Conservation (phyloP, 768 basidiomycete genomes). For the Boletus tylopilopsis region DNA sequence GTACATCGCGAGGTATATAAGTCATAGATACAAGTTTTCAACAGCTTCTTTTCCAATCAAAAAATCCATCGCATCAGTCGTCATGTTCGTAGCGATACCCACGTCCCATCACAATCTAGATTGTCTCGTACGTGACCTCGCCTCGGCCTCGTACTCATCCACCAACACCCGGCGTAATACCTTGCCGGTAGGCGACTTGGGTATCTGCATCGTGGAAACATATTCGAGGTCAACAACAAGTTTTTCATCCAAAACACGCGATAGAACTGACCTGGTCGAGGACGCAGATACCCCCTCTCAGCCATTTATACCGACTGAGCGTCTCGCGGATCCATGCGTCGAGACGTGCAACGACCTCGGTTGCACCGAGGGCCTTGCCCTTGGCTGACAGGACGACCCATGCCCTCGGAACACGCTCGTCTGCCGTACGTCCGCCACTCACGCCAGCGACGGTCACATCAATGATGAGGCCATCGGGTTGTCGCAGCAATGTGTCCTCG, state of each 20-base stretch:
- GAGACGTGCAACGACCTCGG: slow-evolving; percentile 41
- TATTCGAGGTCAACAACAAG: not conserved
- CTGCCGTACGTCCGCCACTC: slow-evolving; percentile 60
- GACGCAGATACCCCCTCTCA: slow-evolving; percentile 67
- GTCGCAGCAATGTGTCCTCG: slow-evolving; percentile 58
- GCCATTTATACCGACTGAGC: slow-evolving; percentile 73
- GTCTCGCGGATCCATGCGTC: slow-evolving; percentile 59
- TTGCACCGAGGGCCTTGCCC: slow-evolving; percentile 49
- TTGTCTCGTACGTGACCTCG: slow-evolving; percentile 14
- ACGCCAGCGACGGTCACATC: slow-evolving; percentile 77
- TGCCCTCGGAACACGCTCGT: slow-evolving; percentile 74
- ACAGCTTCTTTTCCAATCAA: too few relatives aligned
- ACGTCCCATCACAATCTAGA: slow-evolving; percentile 21
- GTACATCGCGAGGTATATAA: too few relatives aligned
- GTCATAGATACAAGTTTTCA: too few relatives aligned
- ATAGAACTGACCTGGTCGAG: slow-evolving; percentile 50
- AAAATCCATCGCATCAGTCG: too few relatives aligned
- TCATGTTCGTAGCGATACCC: not conserved
- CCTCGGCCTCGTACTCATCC: slow-evolving; percentile 47
- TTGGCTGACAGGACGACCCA: slow-evolving; percentile 66
- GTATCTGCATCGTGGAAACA: slow-evolving; percentile 40
- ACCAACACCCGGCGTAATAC: slow-evolving; percentile 58
- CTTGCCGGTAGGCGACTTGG: slow-evolving; percentile 74
- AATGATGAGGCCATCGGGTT: slow-evolving; percentile 56
- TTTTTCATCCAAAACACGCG: not conserved